Conservation (phyloP, 805 yeast species). For the Ogataea pilisensis region DNA sequence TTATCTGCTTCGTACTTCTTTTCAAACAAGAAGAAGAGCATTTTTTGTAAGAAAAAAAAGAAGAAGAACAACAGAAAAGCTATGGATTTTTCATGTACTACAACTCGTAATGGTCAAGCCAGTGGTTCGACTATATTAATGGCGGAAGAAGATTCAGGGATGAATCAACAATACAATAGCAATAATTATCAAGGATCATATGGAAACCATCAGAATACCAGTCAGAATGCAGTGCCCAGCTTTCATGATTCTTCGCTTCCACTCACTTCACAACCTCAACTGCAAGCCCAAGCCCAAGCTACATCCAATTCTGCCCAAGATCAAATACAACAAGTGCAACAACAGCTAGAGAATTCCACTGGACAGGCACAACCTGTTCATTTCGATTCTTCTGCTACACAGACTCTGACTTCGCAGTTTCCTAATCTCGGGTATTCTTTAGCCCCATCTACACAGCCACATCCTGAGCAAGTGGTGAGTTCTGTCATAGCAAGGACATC, state of each 20-base stretch:
- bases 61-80: not conserved
- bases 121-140: too few relatives aligned
- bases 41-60: too few relatives aligned
- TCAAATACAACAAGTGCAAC: slow-evolving; percentile 7
- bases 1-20: too few relatives aligned
- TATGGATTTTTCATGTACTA: not conserved
- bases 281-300: slow-evolving; percentile 5
- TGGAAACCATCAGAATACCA: slow-evolving; percentile 1
- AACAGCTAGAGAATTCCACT: slow-evolving; percentile 1
- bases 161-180: not conserved
- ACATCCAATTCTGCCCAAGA: slow-evolving; percentile 3
- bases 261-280: slow-evolving; percentile 1
- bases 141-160: not conserved
- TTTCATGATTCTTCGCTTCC: not conserved
- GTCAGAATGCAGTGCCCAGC: not conserved
- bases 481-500: not conserved
- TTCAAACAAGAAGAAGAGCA: too few relatives aligned
- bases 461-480: slow-evolving; percentile 1
- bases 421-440: not conserved
- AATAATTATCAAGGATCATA: not conserved
- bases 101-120: not conserved
- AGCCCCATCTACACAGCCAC: not conserved
- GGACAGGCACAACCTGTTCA: not conserved
- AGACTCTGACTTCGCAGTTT: not conserved
- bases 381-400: not conserved